Base-by-base conservation (phyloP, 768 basidiomycete species). In the Collybia nuda region DNA sequence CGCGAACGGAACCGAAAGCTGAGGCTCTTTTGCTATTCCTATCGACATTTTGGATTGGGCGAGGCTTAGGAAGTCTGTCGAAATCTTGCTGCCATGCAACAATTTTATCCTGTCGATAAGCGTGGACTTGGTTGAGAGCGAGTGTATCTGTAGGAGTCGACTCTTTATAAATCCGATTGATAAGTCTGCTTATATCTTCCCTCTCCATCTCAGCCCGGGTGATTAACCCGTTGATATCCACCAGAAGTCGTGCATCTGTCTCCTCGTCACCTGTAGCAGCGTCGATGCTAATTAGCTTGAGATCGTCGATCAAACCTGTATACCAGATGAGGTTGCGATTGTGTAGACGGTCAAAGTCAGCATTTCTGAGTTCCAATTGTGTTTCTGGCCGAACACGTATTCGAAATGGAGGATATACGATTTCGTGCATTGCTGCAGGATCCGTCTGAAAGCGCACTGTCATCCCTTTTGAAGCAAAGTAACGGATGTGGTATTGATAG, bases 71-170 rank as follows among this genome's bases (percentile, higher is more conserved):
- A 23, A 98, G 76, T 45, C 84, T 82, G 58, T 93, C 89, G 57
- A 96, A 93, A 62, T 98, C 93, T 54, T 82, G 82, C 66, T 99
- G 94, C 91, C 95, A 98, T n/a, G 89, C 90, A 14, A 96, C 92
- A 41, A 96, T 92, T 64, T 88, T 88, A 59, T 96, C 93, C 70
- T 98, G 96, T 40, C 94, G 79, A 52, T 85, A 85, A 1, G 89
- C 84, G 42, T 94, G 85, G 5, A 94, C 88, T 57, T 82, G 82
- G 54, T 94, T 98, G 44, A 95, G 77, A 32, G 87, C 90, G 38
- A 96, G 78, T 0, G 93, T 95, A 62, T 97, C 93, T 17, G 81
- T 88, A 44, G 92, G 82, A 0, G 81, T 59, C 0, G 93, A 88
- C 51, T 92, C 85, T 59, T 80, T 80, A 67, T 98, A 97, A 21